Evolutionary conservation across 169 alveolate genomes (phyloP), one percentile per base, ranked within the genome.

Genomic region (Cryptosporidium tyzzeri): DNA sequence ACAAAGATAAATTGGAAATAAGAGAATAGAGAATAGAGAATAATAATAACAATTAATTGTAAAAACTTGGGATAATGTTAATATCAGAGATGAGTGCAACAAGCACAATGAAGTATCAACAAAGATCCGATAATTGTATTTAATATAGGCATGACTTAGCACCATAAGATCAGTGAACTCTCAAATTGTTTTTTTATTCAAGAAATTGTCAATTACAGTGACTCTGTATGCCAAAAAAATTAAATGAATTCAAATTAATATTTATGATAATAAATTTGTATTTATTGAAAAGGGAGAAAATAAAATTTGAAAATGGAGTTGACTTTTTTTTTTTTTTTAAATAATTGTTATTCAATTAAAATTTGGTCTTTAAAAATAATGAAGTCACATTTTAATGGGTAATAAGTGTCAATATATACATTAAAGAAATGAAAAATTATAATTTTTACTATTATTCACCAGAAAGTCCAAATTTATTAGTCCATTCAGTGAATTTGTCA

Each of bases 131-230:
- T 50, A 33, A 73, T 73, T 73, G 9, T n/a, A 41, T 21, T 39
- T 70, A 39, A 0, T 71, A 23, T 80, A 48, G 89, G 89, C 89
- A 65, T 45, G 23, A 44, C 75, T 80, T 80, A 80, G 89, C 89
- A 80, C 89, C 89, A 29, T 65, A 65, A 62, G 14, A 61, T 80
- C 89, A 80, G 44, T 2, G 35, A 23, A 65, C 6, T 55, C 21
- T 8, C 21, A 39, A 8, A 41, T 8, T 41, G 12, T 41, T 41
- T 9, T 41, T 31, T 8, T 12, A 41, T 26, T 55, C 2, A 55
- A 26, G 29, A 26, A 26, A 23, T 2, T 26, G 16, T 80, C 75
- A 80, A 26, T 39, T 65, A 65, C 75, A 80, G 89, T 80, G 89
- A 80, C 89, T 80, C 89, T 80, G 89, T 41, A 45, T 26, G 89